A percentile compares a stretch with the other conserved stretches of the same genome.
Evolutionary conservation across 441 rosid species (phyloP).

Genomic region (Erodium texanum): DNA sequence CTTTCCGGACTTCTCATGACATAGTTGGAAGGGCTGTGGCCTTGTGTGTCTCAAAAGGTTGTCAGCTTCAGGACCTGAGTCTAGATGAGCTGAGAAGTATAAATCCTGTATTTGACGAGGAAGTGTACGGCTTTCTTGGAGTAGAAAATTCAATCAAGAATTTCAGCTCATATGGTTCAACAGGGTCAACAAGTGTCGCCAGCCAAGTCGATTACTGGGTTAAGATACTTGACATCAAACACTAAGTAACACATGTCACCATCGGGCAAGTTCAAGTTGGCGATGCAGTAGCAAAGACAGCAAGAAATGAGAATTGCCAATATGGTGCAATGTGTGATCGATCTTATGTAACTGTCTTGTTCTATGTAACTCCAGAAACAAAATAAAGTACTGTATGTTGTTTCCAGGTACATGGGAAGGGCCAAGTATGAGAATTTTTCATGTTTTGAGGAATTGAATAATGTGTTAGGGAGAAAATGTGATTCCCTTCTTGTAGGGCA

Average conservation of each 20-base stretch:
- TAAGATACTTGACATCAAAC: constrained; percentile 38
- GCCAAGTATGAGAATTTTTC: too few relatives aligned
- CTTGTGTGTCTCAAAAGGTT: constrained; percentile 56
- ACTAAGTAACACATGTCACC: not conserved
- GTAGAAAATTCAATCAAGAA: constrained; percentile 75
- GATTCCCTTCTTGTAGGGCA: too few relatives aligned
- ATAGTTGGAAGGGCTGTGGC: constrained; percentile 78
- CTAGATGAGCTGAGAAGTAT: constrained; percentile 62
- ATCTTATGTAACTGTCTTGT: too few relatives aligned
- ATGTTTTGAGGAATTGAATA: too few relatives aligned
- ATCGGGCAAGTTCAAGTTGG: too few relatives aligned
- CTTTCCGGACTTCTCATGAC: constrained; percentile 90
- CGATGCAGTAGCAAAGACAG: too few relatives aligned
- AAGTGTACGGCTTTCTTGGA: constrained; percentile 72
- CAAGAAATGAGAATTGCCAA: too few relatives aligned
- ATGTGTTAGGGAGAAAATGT: too few relatives aligned
- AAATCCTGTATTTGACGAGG: constrained; percentile 56
- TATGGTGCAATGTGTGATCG: too few relatives aligned
- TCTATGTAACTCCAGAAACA: too few relatives aligned
- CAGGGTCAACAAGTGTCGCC: constrained; percentile 63
- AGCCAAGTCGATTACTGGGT: constrained; percentile 63
- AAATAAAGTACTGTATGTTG: too few relatives aligned
- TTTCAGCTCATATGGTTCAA: constrained; percentile 80
- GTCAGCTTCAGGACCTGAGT: constrained; percentile 62
- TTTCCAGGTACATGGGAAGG: too few relatives aligned